A percentile compares a stretch with the other conserved stretches of the same genome.
Evolutionary conservation across 305 asterid species (phyloP).

Genomic region (Solanum hybrid): DNA sequence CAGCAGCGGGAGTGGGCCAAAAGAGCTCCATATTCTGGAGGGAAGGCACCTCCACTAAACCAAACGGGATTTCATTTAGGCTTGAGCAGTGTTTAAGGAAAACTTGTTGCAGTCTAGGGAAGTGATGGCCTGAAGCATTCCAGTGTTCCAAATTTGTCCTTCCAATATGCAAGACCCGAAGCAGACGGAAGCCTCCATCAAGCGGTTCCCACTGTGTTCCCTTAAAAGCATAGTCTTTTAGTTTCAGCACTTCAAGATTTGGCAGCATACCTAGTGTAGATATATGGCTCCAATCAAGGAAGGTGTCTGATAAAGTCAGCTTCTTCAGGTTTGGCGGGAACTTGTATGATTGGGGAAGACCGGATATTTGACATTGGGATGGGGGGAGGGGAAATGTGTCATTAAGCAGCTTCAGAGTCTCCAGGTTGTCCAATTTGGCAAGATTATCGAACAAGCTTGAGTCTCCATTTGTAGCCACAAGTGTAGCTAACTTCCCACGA

Average conservation of each 20-base stretch:
- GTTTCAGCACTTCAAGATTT: conserved; percentile 21
- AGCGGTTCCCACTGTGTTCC: conserved; percentile 21
- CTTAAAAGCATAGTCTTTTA: conserved; percentile 16
- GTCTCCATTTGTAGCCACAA: neutral
- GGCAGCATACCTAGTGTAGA: conserved; percentile 20
- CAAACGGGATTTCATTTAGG: conserved; percentile 13
- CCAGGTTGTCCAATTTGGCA: conserved; percentile 19
- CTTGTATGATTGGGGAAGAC: conserved; percentile 15
- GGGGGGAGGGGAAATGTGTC: conserved; percentile 19
- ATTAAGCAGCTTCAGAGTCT: conserved; percentile 20
- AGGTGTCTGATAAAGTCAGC: conserved; percentile 20
- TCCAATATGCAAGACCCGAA: conserved; percentile 19
- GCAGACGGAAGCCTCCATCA: conserved; percentile 21
- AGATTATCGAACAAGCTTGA: conserved; percentile 17
- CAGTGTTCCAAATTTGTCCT: conserved; percentile 17
- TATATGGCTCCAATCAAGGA: conserved; percentile 18
- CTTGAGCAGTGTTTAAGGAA: conserved; percentile 14
- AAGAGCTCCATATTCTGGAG: conserved; percentile 18
- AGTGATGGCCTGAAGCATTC: conserved; percentile 21
- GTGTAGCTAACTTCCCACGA: conserved; percentile 9
- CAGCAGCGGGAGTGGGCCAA: conserved; percentile 11
- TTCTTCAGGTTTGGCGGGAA: conserved; percentile 25
- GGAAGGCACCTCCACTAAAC: conserved; percentile 15
- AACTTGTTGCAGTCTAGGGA: conserved; percentile 20
- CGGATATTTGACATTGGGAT: neutral